Conservation (phyloP, 2,329 filamentous ascomycete species). For the Colletotrichum agaves region DNA sequence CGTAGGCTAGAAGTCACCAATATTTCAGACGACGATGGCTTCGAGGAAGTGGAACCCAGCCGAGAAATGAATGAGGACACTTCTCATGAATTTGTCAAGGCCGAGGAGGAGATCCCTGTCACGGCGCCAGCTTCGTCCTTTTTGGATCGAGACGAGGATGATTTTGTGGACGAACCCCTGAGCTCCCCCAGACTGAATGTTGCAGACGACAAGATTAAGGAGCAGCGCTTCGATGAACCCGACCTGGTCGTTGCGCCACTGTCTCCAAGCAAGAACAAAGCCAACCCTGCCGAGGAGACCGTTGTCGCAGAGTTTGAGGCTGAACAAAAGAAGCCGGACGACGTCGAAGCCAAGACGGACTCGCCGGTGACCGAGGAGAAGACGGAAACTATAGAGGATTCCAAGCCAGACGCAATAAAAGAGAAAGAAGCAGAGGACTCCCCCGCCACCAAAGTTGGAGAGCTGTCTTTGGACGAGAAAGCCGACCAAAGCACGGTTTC, state of each 20-base stretch:
- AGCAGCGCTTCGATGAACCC: constrained; percentile 64
- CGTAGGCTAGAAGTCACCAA: constrained; percentile 83
- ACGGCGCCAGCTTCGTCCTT: constrained; percentile 42
- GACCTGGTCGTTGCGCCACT: constrained; percentile 68
- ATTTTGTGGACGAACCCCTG: constrained; percentile 82
- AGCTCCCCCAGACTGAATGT: constrained; percentile 74
- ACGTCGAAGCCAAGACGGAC: constrained; percentile 26
- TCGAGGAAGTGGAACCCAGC: constrained; percentile 83
- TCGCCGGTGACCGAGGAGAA: constrained; percentile 17
- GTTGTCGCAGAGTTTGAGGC: constrained; percentile 35
- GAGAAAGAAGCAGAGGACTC: constrained; percentile 16
- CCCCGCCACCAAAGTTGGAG: constrained; percentile 25
- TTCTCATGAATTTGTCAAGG: constrained; percentile 75
- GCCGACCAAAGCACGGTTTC: constrained; percentile 9
- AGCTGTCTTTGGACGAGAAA: constrained; percentile 32
- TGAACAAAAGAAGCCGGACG: constrained; percentile 15
- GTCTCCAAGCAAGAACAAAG: constrained; percentile 58
- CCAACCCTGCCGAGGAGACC: constrained; percentile 37
- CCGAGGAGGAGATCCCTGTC: constrained; percentile 61
- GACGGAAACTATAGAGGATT: not conserved
- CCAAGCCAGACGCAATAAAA: not conserved
- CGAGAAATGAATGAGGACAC: constrained; percentile 79
- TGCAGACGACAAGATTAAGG: constrained; percentile 65
- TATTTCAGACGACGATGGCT: constrained; percentile 87
- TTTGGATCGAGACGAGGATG: constrained; percentile 69